These are phyloP conservation scores for Leptodermis oblonga DNA, from an alignment of 257 asterid species.

Conservation along the genomic window DNA sequence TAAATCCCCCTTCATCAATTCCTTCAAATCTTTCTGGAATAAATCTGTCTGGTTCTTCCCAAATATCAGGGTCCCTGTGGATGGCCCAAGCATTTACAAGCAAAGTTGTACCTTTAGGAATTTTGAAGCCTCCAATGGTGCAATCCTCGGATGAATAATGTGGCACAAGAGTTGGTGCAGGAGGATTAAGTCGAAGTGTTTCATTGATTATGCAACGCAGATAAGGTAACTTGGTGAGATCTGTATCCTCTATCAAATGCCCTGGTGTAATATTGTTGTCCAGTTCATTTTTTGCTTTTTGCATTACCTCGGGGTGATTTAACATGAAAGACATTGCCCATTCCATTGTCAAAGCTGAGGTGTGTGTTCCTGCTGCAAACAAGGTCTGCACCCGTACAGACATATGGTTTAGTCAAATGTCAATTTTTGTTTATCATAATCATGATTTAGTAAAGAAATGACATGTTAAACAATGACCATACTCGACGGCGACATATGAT, in stretches of 20 bases:
- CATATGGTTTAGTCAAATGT: slow-evolving; percentile 1
- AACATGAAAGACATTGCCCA: slow-evolving; percentile 10
- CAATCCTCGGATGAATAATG: slow-evolving; percentile 30
- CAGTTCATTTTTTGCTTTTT: slow-evolving; percentile 3
- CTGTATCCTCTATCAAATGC: slow-evolving; percentile 23
- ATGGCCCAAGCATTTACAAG: slow-evolving; percentile 36
- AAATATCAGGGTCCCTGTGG: slow-evolving; percentile 20
- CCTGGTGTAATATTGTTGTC: background rate
- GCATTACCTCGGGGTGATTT: background rate
- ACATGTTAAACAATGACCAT: background rate
- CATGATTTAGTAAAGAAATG: background rate
- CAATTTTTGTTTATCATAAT: too few species aligned
- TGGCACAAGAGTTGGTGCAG: slow-evolving; percentile 33
- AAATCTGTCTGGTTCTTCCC: slow-evolving; percentile 27
- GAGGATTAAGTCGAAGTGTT: slow-evolving; percentile 32
- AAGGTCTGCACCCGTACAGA: background rate
- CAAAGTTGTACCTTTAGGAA: slow-evolving; percentile 25
- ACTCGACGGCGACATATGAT: too few species aligned
- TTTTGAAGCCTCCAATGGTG: slow-evolving; percentile 15
- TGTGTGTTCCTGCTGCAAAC: slow-evolving; percentile 11
- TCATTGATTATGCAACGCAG: slow-evolving; percentile 34
- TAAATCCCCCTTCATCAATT: background rate
- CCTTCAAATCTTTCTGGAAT: slow-evolving; percentile 32
- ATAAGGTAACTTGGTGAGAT: slow-evolving; percentile 31
- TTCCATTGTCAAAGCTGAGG: slow-evolving; percentile 7